A percentile compares a stretch with the other conserved stretches of the same genome.
Evolutionary conservation across 2,329 filamentous ascomycete genomes (phyloP).

Genomic region (Aspergillus sp.): DNA sequence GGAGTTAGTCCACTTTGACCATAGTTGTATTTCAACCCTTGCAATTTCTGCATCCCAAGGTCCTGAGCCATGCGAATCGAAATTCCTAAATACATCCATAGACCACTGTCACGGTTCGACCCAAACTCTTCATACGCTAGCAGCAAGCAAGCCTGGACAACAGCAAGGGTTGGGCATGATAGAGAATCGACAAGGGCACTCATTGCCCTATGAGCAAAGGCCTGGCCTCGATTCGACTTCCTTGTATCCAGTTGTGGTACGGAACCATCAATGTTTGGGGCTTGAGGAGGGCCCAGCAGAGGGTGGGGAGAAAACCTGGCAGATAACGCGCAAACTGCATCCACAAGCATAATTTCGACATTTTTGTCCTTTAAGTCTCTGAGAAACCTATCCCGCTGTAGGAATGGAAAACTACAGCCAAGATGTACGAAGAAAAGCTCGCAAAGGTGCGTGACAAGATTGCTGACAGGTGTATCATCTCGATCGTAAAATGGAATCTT

Average conservation of each 20-base stretch:
- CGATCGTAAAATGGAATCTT: conserved; percentile 69
- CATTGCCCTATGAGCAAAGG: conserved; percentile 78
- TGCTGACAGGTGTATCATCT: conserved; percentile 66
- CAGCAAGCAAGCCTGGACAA: conserved; percentile 76
- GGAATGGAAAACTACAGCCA: conserved; percentile 80
- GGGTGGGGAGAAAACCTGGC: conserved; percentile 69
- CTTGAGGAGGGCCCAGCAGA: conserved; percentile 45
- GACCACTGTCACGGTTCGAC: conserved; percentile 77
- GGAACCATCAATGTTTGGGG: conserved; percentile 46
- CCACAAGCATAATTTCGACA: conserved; percentile 78
- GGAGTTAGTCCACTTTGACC: conserved; percentile 54
- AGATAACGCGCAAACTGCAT: conserved; percentile 77
- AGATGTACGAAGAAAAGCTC: conserved; percentile 77
- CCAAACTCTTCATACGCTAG: conserved; percentile 89
- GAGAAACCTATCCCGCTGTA: conserved; percentile 68
- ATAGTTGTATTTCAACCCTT: conserved; percentile 60
- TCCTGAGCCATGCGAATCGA: conserved; percentile 80
- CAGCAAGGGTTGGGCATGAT: conserved; percentile 74
- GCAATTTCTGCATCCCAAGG: conserved; percentile 74
- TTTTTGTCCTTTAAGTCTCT: conserved; percentile 74
- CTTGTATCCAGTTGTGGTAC: conserved; percentile 27
- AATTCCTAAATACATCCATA: conserved; percentile 92
- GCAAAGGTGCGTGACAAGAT: conserved; percentile 70
- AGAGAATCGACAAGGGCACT: conserved; percentile 79
- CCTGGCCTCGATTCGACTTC: conserved; percentile 66